Conservation (phyloP, 2,329 filamentous ascomycete species). For the Aspergillus sp. region DNA sequence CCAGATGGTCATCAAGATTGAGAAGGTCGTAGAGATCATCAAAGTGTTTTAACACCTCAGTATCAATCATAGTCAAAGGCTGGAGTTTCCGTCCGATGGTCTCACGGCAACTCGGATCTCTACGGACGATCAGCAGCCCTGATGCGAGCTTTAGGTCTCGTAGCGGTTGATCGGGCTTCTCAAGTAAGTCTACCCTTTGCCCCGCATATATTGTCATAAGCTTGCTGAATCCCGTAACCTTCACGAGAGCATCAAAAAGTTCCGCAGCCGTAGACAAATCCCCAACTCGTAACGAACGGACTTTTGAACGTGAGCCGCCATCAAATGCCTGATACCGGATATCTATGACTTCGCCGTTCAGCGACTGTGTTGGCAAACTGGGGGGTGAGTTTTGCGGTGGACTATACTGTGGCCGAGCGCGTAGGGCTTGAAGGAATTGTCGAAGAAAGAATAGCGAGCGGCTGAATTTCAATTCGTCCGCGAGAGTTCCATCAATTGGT, state of each 20-base stretch:
- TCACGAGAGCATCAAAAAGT: constrained; percentile 65
- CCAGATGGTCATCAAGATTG: constrained; percentile 68
- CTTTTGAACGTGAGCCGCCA: constrained; percentile 58
- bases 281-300: constrained; percentile 65
- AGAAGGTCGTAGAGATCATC: constrained; percentile 80
- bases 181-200: constrained; percentile 61
- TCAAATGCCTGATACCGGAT: constrained; percentile 76
- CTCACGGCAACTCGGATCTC: constrained; percentile 53
- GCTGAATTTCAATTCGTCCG: constrained; percentile 64
- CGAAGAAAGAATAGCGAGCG: constrained; percentile 68
- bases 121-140: constrained; percentile 64
- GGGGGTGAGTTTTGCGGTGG: constrained; percentile 62
- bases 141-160: constrained; percentile 66
- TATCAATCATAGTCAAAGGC: constrained; percentile 65
- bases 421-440: constrained; percentile 61
- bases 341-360: constrained; percentile 63
- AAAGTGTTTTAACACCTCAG: constrained; percentile 78
- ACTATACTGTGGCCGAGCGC: constrained; percentile 56
- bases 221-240: constrained; percentile 72
- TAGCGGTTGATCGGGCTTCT: constrained; percentile 61
- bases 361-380: constrained; percentile 54
- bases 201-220: constrained; percentile 73
- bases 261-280: constrained; percentile 69
- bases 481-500: constrained; percentile 49
- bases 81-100: constrained; percentile 40